phyloP scores from a whole-genome alignment of 352 stramenopile genomes.

The Pythium rishiriense region DNA sequence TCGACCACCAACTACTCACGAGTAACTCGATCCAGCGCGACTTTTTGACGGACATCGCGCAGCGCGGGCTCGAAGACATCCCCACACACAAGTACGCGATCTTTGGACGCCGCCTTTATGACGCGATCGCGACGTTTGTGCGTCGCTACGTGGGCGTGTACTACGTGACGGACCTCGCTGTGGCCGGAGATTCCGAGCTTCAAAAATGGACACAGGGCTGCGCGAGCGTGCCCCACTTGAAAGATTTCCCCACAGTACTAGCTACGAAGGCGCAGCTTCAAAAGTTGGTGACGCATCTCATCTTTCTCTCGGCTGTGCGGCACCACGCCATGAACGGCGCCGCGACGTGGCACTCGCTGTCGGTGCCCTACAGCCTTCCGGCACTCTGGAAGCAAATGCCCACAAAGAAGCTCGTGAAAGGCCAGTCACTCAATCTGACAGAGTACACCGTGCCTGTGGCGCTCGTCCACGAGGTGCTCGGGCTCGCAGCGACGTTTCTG shows the following conservation, averaged over 20 bases:
- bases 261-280: conserved; percentile 21
- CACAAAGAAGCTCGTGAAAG: conserved; percentile 3
- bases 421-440: conserved; percentile 9
- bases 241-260: conserved; percentile 35
- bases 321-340: conserved; percentile 54
- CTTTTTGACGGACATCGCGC: conserved; percentile 11
- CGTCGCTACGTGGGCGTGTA: conserved; percentile 37
- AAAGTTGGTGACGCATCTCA: conserved; percentile 35
- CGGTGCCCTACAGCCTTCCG: conserved; percentile 12
- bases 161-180: conserved; percentile 28
- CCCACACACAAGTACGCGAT: conserved; percentile 21
- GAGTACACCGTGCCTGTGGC: conserved; percentile 15
- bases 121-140: conserved; percentile 40
- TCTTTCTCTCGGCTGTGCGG: conserved; percentile 41
- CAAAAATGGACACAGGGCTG: conserved; percentile 41
- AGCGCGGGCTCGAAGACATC: conserved; percentile 22
- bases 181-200: conserved; percentile 38
- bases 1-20: conserved; percentile 24
- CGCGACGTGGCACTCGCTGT: conserved; percentile 36
- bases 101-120: conserved; percentile 9
- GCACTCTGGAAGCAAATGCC: conserved; percentile 28
- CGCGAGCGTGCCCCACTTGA: conserved; percentile 30
- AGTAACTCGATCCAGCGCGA: conserved; percentile 9
- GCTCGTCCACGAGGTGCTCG: conserved; percentile 17
- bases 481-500: too few relatives aligned